Base-by-base conservation (phyloP, 176 grass and related monocot genomes). In the Stipa capillata region DNA sequence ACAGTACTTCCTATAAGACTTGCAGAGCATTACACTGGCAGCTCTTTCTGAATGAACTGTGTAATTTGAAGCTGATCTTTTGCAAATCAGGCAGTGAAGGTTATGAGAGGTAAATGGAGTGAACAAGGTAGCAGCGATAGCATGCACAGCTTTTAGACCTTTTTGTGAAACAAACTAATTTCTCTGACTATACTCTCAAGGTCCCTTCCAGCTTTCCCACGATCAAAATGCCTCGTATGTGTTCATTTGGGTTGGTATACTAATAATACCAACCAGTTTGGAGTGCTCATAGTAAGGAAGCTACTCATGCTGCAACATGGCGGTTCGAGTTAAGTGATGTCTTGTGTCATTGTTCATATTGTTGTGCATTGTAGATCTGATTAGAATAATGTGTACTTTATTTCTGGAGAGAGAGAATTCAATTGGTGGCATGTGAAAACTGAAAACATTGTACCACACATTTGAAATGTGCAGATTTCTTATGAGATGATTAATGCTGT, bases 1-100 rank as follows among this genome's bases (percentile, higher is more conserved):
- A n/a, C n/a, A n/a, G 21, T 48, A 47, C 23, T 57, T 80, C 27
- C 43, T 85, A 20, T 25, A 66, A 74, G 48, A 72, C 39, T 15
- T 33, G 45, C 31, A 72, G n/a, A n/a, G n/a, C 44, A 43, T 55
- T 61, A 34, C 57, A 42, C 28, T 37, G 58, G 27, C 50, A 58
- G 20, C 28, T 57, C 36, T 41, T 68, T 69, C 35, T 44, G 12
- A 81, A 51, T 32, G 16, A 48, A 51, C 32, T 31, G 14, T 69
- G 47, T 85, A 71, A 70, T 78, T 78, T 59, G 65, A 69, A 66
- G 27, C 49, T 45, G 17, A 29, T 55, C 18, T 75, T 15, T 3
- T 41, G 8, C 62, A 69, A 27, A 49, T 11, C 42, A 39, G n/a
- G 16, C 32, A 41, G 78, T 49, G 49, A 74, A 18, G 53, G 35